These are phyloP conservation scores for Fraxinus pennsylvanica DNA, from an alignment of 257 asterid species.

Conservation along the genomic window DNA sequence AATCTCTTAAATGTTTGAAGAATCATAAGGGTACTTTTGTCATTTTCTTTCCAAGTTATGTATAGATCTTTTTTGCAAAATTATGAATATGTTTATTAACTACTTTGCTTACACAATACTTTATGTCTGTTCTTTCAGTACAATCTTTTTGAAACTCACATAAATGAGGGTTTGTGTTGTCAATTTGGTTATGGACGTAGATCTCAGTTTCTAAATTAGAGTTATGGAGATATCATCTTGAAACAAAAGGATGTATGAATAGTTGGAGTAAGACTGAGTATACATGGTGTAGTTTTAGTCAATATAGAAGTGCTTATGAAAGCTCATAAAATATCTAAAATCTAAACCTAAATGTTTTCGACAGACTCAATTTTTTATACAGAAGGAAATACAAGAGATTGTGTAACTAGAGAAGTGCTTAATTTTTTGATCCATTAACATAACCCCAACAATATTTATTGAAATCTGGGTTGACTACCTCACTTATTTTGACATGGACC, in stretches of 20 bases:
- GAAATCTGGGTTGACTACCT: too few species aligned
- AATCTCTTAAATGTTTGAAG: neutral
- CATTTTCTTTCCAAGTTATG: neutral
- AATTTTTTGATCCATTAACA: neutral
- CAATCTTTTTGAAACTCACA: neutral
- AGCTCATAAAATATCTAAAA: neutral
- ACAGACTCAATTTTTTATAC: neutral
- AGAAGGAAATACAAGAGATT: neutral
- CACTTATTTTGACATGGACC: too few species aligned
- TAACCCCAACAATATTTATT: neutral
- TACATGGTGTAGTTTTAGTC: neutral
- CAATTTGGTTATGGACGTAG: neutral
- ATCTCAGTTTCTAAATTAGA: too few species aligned
- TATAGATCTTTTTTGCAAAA: neutral
- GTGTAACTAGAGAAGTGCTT: neutral
- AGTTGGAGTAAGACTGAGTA: neutral
- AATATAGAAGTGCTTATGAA: neutral
- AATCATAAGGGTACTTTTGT: neutral
- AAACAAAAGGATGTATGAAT: neutral
- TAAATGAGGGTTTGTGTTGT: neutral
- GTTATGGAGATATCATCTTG: neutral
- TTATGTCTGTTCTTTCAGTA: neutral
- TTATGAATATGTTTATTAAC: neutral
- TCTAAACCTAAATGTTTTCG: neutral
- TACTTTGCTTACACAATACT: neutral